These are phyloP conservation scores for Solanum infundibuliforme DNA, from an alignment of 257 asterid species.

Conservation along the genomic window DNA sequence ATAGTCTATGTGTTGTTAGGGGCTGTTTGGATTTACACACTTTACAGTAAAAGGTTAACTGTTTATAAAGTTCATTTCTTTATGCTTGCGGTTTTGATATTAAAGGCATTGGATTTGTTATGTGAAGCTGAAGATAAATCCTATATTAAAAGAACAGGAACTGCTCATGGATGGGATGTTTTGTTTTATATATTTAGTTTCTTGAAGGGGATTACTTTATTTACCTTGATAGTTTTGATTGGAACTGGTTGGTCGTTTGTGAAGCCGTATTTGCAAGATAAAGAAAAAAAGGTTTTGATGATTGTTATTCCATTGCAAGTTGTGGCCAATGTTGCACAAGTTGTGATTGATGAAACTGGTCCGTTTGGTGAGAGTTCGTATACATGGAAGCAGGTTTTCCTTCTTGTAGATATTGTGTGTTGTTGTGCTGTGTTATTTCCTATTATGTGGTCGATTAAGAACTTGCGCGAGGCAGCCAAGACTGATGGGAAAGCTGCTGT, in stretches of 20 bases:
- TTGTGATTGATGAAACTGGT: neutral
- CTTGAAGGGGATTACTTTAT: neutral
- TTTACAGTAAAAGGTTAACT: neutral
- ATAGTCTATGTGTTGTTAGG: neutral
- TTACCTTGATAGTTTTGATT: neutral
- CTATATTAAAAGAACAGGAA: neutral
- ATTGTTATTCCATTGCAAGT: neutral
- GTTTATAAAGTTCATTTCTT: neutral
- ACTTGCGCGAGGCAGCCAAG: neutral
- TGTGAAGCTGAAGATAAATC: neutral
- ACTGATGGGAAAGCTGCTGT: neutral
- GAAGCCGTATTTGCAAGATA: constrained; percentile 1
- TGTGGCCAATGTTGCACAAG: neutral
- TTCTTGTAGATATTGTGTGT: neutral
- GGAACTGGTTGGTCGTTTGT: constrained; percentile 1
- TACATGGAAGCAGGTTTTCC: neutral
- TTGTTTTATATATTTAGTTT: neutral
- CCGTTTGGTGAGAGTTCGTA: neutral
- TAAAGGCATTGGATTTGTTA: neutral
- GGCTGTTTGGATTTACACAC: neutral
- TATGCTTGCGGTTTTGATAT: neutral
- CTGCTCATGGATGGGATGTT: neutral
- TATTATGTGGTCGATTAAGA: neutral
- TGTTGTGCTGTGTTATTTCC: neutral
- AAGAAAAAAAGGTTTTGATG: neutral